Evolutionary conservation across 768 basidiomycete genomes (phyloP), one percentile per base, ranked within the genome.

Genomic region (Agaricus sinodeliciosus): DNA sequence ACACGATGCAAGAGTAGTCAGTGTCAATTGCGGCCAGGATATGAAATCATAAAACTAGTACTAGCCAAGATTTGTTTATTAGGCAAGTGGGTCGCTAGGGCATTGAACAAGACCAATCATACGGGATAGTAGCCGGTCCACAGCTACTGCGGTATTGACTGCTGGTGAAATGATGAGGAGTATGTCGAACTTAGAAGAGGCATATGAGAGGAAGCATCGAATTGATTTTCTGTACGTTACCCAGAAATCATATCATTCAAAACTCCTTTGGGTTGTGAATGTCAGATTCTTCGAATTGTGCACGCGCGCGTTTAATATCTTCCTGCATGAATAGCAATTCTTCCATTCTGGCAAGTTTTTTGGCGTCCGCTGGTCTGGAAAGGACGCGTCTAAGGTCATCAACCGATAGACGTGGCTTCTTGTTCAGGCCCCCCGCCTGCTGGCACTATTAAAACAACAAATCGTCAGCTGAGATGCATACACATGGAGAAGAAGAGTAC

Each of bases 301-400:
- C 83, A 42, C 86, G 79, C 3, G 90, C 92, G 8, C 90, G 82
- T 65, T 92, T 90, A 68, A 94, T 94, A 60, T 93, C 92, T 64
- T 92, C 90, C 64, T 93, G 90, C 87, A 93, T 91, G 72, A 91
- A 92, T 31, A 94, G 63, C 34, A 95, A 69, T 63, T 95, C 93
- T 65, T 95, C 92, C 82, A 94, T 85, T 51, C 93, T 77, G 15
- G 92, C 91, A 19, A 94, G 78, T 65, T 94, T 94, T 69, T 93
- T 93, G 28, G 88, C 85, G 62, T 94, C 93, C n/a, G 88, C 87
- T 2, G 88, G 85, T 45, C 84, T 75, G 25, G 90, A 89, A 19
- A 95, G 70, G 6, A 81, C 87, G 54, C 85, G 80, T 22, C 90
- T 78, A 45, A 95, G 72, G 63, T 94, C 93, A 62, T 95, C 93